Conservation (phyloP, 2,329 filamentous ascomycete species). For the Cladophialophora yegresii region DNA sequence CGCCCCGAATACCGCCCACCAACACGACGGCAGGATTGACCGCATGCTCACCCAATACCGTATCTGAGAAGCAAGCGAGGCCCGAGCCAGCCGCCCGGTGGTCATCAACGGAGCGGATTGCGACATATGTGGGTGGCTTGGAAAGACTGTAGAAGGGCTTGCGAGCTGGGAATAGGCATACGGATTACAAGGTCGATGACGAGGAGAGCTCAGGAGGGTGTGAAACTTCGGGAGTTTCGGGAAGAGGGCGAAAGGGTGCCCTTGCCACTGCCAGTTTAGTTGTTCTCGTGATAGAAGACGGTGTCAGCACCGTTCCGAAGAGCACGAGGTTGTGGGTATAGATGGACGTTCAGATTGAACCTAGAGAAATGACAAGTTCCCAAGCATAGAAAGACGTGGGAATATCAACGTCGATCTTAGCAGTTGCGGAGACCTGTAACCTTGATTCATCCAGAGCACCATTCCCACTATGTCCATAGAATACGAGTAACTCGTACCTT, state of each 20-base stretch:
- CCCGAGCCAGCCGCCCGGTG: conserved; percentile 26
- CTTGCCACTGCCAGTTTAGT: neutral
- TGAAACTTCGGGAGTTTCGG: conserved; percentile 12
- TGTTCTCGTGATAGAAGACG: conserved; percentile 13
- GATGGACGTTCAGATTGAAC: neutral
- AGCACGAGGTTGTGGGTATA: conserved; percentile 6
- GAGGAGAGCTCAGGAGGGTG: conserved; percentile 15
- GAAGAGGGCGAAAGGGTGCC: neutral
- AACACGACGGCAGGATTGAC: neutral
- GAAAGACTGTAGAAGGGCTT: neutral
- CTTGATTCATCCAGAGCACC: neutral
- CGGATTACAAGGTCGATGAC: conserved; percentile 14
- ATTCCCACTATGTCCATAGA: neutral
- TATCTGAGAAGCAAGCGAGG: conserved; percentile 19
- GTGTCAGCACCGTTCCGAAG: neutral
- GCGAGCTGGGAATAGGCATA: conserved; percentile 17
- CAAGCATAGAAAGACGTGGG: neutral
- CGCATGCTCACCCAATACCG: neutral
- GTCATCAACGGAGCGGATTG: conserved; percentile 15
- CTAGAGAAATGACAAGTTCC: neutral
- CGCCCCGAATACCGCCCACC: neutral
- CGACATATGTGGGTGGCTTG: neutral
- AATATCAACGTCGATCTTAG: conserved; percentile 15
- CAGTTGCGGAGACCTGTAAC: neutral
- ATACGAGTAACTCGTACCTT: neutral